Base-by-base conservation (phyloP, 306 rosid genomes). In the Lupinus albus region DNA sequence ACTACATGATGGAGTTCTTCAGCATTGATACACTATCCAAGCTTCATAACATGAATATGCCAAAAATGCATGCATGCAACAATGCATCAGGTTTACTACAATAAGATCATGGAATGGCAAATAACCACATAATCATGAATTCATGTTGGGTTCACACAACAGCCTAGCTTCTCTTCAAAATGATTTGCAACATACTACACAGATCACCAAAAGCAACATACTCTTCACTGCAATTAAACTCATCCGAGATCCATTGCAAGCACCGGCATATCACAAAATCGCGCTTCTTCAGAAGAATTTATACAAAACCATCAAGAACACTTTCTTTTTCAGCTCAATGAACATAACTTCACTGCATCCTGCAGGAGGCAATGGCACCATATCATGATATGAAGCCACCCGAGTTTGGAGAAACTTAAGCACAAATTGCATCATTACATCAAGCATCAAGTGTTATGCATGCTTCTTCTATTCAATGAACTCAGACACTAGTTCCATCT, bases 381-480 rank as follows among this genome's bases (percentile, higher is more conserved):
- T 18, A 45, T 56, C 61, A 46, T 30, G 49, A 67, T 53, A 46
- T 30, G 49, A 67, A 57, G 25, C 36, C 11, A n/a, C 44, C 36
- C 4, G 5, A 16, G 68, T 20, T 21, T 6, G n/a, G 66, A 66
- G 50, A 56, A 41, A 18, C n/a, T 38, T 21, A 42, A 8, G 35
- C 48, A 15, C 67, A 28, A 39, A 60, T 52, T 4, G 14, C 47
- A 44, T 44, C 33, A 14, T 30, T 55, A 56, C 18, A 42, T 15
- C 33, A 28, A 44, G 15, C 9, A 59, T 44, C 41, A 2, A 44
- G 11, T 58, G 5, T 7, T n/a, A 30, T 7, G 17, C 5, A 10
- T 49, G 51, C 32, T 51, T 18, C 64, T 58, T 66, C 45, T 20
- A 50, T 46, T 28, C 46, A 8, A 14, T 25, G 42, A 55, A 74